A percentile compares a stretch with the other conserved stretches of the same genome.
phyloP scores from a whole-genome alignment of 768 basidiomycete species.

The Psilocybe tampanensis region DNA sequence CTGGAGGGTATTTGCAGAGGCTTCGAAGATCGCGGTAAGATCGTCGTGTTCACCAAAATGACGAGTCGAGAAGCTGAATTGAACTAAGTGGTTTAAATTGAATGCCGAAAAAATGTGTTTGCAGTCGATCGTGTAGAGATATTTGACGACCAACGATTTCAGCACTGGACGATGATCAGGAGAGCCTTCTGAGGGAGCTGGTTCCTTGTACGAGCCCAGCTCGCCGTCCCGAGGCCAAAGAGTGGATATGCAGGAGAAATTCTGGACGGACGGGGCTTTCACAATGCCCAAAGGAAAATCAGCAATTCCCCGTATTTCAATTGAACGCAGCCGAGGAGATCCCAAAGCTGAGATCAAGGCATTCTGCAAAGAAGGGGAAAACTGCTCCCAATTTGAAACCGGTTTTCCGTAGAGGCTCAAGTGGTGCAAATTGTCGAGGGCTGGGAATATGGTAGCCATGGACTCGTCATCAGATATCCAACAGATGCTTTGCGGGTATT shows the following conservation, averaged over 20 bases:
- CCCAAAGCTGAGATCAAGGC: not conserved
- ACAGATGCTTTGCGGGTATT: not conserved
- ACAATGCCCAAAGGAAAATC: not conserved
- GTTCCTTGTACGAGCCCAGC: no score
- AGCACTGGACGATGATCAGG: not conserved
- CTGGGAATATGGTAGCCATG: not conserved
- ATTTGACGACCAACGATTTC: not conserved
- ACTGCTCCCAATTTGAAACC: not conserved
- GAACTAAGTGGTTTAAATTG: not conserved
- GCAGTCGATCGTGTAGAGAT: not conserved
- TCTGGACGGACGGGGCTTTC: not conserved
- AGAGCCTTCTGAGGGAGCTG: no score
- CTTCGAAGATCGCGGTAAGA: not conserved
- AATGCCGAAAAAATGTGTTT: not conserved
- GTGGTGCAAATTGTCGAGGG: not conserved
- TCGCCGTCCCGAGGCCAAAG: no score
- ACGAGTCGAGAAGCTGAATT: not conserved
- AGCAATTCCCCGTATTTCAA: not conserved
- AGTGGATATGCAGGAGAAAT: not conserved
- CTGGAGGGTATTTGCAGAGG: not conserved
- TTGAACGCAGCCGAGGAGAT: not conserved
- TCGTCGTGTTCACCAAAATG: not conserved
- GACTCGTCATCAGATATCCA: not conserved
- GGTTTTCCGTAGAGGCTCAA: not conserved
- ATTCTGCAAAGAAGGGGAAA: not conserved